Evolutionary conservation across 306 rosid genomes (phyloP).

Genomic region (Ochetophila trinervis): DNA sequence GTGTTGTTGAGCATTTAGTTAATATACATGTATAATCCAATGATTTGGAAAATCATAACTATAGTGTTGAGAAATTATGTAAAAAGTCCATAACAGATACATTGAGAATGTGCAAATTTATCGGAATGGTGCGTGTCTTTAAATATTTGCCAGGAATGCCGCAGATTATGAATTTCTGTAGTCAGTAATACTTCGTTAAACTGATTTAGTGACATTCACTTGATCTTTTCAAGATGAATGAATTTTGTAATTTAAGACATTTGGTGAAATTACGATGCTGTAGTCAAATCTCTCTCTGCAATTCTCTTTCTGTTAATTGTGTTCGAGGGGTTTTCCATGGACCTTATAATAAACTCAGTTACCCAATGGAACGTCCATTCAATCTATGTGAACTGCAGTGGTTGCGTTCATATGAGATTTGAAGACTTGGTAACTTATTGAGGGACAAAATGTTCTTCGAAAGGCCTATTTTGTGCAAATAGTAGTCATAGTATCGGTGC

Average conservation of each 20-base stretch:
- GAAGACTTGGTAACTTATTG: too few relatives aligned
- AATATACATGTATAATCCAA: slow-evolving; percentile 27
- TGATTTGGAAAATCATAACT: slow-evolving; percentile 33
- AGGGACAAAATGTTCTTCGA: too few relatives aligned
- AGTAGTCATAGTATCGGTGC: not conserved
- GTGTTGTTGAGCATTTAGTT: slow-evolving; percentile 30
- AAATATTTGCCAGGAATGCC: not conserved
- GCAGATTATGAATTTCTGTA: slow-evolving; percentile 6
- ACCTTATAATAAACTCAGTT: too few relatives aligned
- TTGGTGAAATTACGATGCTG: too few relatives aligned
- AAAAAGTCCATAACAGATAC: slow-evolving; percentile 25
- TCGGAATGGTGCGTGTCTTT: not conserved
- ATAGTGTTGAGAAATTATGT: slow-evolving; percentile 26
- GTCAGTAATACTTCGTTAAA: too few relatives aligned
- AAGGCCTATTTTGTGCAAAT: not conserved
- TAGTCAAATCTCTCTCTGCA: too few relatives aligned
- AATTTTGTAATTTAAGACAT: too few relatives aligned
- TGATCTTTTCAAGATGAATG: too few relatives aligned
- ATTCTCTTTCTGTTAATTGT: too few relatives aligned
- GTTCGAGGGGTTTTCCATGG: not conserved
- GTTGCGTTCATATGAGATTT: too few relatives aligned
- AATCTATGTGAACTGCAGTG: too few relatives aligned
- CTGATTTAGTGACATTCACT: too few relatives aligned
- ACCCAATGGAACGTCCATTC: not conserved
- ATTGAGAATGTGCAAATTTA: slow-evolving; percentile 2